Evolutionary conservation across 2,329 filamentous ascomycete species (phyloP), one percentile per base, ranked within the genome.

Genomic region (Tolypocladium endophyticum): DNA sequence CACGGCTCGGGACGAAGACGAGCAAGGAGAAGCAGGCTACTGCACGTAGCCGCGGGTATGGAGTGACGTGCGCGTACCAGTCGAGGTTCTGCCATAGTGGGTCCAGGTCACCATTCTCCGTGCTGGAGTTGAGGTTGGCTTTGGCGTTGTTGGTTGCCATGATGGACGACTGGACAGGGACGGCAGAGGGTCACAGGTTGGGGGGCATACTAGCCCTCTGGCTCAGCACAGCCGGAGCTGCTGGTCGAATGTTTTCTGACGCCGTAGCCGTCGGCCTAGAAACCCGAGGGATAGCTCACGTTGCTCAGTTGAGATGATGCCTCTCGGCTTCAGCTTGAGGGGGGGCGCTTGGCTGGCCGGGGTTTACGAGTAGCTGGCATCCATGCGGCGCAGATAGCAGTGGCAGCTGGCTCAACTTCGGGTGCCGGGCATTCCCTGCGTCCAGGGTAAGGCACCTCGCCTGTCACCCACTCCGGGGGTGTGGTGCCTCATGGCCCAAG

Each of bases 61-160:
- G n/a, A 7, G 41, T 16, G 14, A 4, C 9, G 36, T 28, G 43
- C 7, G 80, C 85, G 69, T 82, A 90, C 88, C 87, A 88, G 76
- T 90, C 85, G 69, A 89, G 80, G 72, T 90, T 82, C 70, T 90
- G 85, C 88, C 88, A 91, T 80, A 85, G 77, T 78, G 81, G 81
- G 76, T 86, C 84, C 64, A 75, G 61, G 58, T 73, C 73, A 59
- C 65, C 39, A 58, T 66, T 68, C 57, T 70, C 70, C 56, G 66
- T 62, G 61, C 64, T 66, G 61, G 70, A 65, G 62, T 64, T 67
- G 61, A 70, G 65, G 66, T 64, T 66, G 65, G 62, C 60, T 57
- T 60, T 62, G 58, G 60, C 56, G 56, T 60, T 66, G 63, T 63
- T 56, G 60, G 58, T 59, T 52, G 69, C 62, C 65, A 70, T 71